A percentile compares a stretch with the other conserved stretches of the same genome.
Evolutionary conservation across 2,329 filamentous ascomycete species (phyloP).

Genomic region (Delphinella strobiligena): DNA sequence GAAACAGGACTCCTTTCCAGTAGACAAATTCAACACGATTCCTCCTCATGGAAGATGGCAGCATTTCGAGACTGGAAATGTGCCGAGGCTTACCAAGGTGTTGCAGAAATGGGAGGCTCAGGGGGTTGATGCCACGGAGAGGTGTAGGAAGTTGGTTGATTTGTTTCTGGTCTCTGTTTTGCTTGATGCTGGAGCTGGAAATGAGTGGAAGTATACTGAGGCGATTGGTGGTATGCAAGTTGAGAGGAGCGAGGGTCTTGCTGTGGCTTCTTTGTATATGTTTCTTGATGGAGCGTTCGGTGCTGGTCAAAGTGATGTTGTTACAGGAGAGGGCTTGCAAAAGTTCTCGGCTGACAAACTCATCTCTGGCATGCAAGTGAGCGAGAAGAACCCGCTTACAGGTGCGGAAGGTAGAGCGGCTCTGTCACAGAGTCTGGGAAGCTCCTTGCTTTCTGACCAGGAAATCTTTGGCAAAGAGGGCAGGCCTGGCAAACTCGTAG

Average conservation of each 20-base stretch:
- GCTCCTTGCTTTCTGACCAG: conserved; percentile 56
- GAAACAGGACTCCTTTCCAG: neutral
- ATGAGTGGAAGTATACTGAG: conserved; percentile 76
- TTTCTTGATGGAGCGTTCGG: conserved; percentile 77
- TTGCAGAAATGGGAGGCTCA: conserved; percentile 50
- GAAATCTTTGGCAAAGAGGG: conserved; percentile 70
- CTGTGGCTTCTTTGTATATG: conserved; percentile 65
- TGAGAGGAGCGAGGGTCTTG: conserved; percentile 70
- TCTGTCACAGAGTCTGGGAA: conserved; percentile 57
- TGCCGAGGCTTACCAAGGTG: conserved; percentile 55
- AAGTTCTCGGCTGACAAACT: conserved; percentile 40
- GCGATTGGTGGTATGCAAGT: conserved; percentile 69
- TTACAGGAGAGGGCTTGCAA: conserved; percentile 22
- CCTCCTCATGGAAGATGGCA: conserved; percentile 73
- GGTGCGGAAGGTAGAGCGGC: conserved; percentile 70
- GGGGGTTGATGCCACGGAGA: conserved; percentile 52
- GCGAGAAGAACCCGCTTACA: conserved; percentile 63
- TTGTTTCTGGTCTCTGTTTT: conserved; percentile 65
- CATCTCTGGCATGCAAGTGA: conserved; percentile 67
- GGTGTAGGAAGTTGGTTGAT: conserved; percentile 58
- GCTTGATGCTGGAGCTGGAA: conserved; percentile 74
- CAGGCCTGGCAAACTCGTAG: conserved; percentile 80
- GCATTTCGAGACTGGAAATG: conserved; percentile 64
- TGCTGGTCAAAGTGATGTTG: conserved; percentile 19
- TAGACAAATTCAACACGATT: conserved; percentile 47